Evolutionary conservation across 495 filamentous ascomycete genomes (phyloP).

Genomic region (Penicillium manginii): DNA sequence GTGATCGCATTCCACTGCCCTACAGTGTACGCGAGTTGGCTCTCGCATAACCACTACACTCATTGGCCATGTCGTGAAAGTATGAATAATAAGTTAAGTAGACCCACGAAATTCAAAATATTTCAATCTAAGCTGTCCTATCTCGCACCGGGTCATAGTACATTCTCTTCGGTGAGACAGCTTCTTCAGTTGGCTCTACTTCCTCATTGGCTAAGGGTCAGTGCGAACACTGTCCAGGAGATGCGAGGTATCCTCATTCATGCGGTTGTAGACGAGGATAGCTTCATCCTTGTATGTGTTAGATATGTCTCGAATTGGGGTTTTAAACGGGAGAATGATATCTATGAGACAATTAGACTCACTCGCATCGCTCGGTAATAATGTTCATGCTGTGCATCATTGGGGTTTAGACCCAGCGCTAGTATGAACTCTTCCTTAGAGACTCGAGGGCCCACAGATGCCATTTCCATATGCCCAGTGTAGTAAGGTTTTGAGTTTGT

Average conservation of each 20-base stretch:
- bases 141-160: slow-evolving; percentile 55
- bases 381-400: slow-evolving; percentile 45
- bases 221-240: slow-evolving; percentile 45
- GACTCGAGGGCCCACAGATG: slow-evolving; percentile 46
- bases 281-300: slow-evolving; percentile 46
- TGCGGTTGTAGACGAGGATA: slow-evolving; percentile 46
- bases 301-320: not conserved
- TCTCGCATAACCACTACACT: too few relatives aligned
- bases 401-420: slow-evolving; percentile 42
- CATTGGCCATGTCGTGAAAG: too few relatives aligned
- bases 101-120: too few relatives aligned
- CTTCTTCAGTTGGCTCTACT: slow-evolving; percentile 26
- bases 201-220: slow-evolving; percentile 35
- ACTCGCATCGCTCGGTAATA: slow-evolving; percentile 51
- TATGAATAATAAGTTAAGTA: too few relatives aligned
- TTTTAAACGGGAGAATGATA: not conserved
- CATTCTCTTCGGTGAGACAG: slow-evolving; percentile 33
- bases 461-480: too few relatives aligned
- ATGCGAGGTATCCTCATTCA: slow-evolving; percentile 43
- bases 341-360: slow-evolving; percentile 17
- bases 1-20: too few relatives aligned
- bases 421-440: slow-evolving; percentile 53
- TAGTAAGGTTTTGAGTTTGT: too few relatives aligned
- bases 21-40: too few relatives aligned
- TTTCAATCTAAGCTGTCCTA: slow-evolving; percentile 29